A percentile compares a stretch with the other conserved stretches of the same genome.
Evolutionary conservation across 208 protist genomes (phyloP).

Genomic region (Leishmania turanica): DNA sequence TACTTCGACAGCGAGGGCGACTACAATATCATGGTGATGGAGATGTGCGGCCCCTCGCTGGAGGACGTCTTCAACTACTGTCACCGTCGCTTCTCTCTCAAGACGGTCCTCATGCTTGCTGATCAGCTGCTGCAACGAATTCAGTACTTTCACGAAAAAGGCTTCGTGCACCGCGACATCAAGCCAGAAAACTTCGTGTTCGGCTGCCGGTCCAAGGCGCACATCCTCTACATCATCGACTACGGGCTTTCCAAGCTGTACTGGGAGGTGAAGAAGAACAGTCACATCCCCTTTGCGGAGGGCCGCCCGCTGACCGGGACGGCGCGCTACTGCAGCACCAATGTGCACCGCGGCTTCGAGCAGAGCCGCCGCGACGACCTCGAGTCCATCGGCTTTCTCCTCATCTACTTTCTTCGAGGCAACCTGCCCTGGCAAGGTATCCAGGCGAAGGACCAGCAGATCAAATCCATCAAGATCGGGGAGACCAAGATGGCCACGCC

Average conservation of each 20-base stretch:
- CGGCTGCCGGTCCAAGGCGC: slow-evolving; percentile 50
- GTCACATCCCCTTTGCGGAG: slow-evolving; percentile 98
- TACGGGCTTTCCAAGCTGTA: slow-evolving; percentile 99
- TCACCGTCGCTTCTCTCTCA: slow-evolving; percentile 95
- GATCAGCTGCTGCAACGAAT: slow-evolving; percentile 96
- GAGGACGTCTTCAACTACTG: slow-evolving; percentile 94
- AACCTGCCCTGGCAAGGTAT: slow-evolving; percentile 95
- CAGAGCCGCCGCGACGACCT: slow-evolving; percentile 95
- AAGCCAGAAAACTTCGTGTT: slow-evolving; percentile 94
- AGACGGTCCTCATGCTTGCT: slow-evolving; percentile 99
- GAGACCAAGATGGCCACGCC: slow-evolving; percentile 83
- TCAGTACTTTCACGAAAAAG: slow-evolving; percentile 82
- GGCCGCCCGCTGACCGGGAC: slow-evolving; percentile 99
- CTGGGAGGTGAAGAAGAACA: slow-evolving; percentile 91
- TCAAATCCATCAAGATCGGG: slow-evolving; percentile 84
- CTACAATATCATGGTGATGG: slow-evolving; percentile 97
- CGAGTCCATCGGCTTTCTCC: slow-evolving; percentile 93
- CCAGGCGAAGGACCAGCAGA: slow-evolving; percentile 62
- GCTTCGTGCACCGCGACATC: slow-evolving; percentile 90
- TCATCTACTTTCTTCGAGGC: slow-evolving; percentile 95
- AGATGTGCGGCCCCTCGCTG: slow-evolving; percentile 89
- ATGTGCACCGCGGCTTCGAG: slow-evolving; percentile 99
- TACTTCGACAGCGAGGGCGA: slow-evolving; percentile 97
- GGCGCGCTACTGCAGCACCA: slow-evolving; percentile 98
- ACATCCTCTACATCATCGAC: slow-evolving; percentile 97